Conservation (phyloP, 2,329 filamentous ascomycete genomes). For the Pseudogymnoascus sp. region DNA sequence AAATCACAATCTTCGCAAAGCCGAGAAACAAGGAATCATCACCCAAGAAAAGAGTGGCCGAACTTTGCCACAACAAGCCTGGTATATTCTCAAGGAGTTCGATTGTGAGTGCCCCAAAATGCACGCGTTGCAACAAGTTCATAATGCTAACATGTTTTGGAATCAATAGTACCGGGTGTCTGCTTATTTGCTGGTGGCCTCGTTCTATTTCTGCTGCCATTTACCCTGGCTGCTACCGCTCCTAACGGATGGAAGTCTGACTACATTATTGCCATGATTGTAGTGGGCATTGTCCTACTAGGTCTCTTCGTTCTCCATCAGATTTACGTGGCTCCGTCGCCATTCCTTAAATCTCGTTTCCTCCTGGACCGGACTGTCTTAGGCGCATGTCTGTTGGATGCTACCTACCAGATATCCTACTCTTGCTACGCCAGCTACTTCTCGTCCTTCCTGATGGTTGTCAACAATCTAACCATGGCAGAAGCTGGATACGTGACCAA, state of each 20-base stretch:
- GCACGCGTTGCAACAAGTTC: background rate
- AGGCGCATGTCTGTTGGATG: slow-evolving; percentile 23
- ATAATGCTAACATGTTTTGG: background rate
- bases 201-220: slow-evolving; percentile 46
- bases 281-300: slow-evolving; percentile 36
- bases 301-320: slow-evolving; percentile 38
- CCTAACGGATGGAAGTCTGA: slow-evolving; percentile 36
- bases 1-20: slow-evolving; percentile 21
- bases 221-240: slow-evolving; percentile 41
- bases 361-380: slow-evolving; percentile 26
- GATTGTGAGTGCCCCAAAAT: slow-evolving; percentile 27
- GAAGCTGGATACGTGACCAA: slow-evolving; percentile 25
- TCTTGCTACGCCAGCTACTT: slow-evolving; percentile 12
- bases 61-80: slow-evolving; percentile 18
- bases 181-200: slow-evolving; percentile 40
- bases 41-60: slow-evolving; percentile 20
- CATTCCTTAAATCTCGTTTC: slow-evolving; percentile 37
- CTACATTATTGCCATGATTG: slow-evolving; percentile 39
- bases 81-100: slow-evolving; percentile 31
- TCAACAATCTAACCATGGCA: slow-evolving; percentile 22
- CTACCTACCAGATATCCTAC: slow-evolving; percentile 12
- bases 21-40: slow-evolving; percentile 20
- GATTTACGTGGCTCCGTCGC: slow-evolving; percentile 34
- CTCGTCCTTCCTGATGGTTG: slow-evolving; percentile 20
- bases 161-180: slow-evolving; percentile 33